A percentile compares a stretch with the other conserved stretches of the same genome.
Evolutionary conservation across 176 grass and related monocot species (phyloP).

Genomic region (Oropetium thomaeum): DNA sequence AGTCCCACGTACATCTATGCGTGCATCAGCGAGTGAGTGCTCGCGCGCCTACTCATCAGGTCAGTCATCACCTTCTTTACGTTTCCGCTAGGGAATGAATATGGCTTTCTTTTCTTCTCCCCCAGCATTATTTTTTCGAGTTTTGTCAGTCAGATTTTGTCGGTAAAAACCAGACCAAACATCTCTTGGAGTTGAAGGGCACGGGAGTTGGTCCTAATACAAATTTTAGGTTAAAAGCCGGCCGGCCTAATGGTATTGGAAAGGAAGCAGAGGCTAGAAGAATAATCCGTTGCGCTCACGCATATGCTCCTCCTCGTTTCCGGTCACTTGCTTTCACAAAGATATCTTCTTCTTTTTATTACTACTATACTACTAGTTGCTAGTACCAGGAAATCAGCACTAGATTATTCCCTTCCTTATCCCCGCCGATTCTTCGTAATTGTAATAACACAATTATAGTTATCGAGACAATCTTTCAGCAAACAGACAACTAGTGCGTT

Average conservation of each 20-base stretch:
- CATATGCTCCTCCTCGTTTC: conserved; percentile 12
- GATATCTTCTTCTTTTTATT: too few species aligned
- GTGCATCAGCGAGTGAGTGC: too few species aligned
- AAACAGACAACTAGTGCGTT: neutral
- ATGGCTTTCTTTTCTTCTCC: too few species aligned
- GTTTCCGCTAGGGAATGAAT: conserved; percentile 19
- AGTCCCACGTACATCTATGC: too few species aligned
- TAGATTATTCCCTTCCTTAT: neutral
- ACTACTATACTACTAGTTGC: too few species aligned
- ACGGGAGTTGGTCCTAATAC: too few species aligned
- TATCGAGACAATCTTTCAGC: neutral
- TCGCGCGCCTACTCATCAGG: conserved; percentile 20
- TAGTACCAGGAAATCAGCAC: neutral
- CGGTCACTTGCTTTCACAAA: conserved; percentile 10
- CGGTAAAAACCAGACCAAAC: too few species aligned
- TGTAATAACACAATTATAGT: neutral
- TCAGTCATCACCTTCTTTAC: conserved; percentile 28
- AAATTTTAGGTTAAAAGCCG: too few species aligned
- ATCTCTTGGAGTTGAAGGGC: neutral
- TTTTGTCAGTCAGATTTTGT: neutral
- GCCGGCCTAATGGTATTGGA: neutral
- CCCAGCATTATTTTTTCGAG: neutral
- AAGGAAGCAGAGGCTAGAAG: neutral
- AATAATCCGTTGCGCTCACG: conserved; percentile 11
- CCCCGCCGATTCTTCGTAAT: too few species aligned